These are phyloP conservation scores for Akanthomyces muscarius DNA, from an alignment of 2,329 filamentous ascomycete species.

Conservation along the genomic window DNA sequence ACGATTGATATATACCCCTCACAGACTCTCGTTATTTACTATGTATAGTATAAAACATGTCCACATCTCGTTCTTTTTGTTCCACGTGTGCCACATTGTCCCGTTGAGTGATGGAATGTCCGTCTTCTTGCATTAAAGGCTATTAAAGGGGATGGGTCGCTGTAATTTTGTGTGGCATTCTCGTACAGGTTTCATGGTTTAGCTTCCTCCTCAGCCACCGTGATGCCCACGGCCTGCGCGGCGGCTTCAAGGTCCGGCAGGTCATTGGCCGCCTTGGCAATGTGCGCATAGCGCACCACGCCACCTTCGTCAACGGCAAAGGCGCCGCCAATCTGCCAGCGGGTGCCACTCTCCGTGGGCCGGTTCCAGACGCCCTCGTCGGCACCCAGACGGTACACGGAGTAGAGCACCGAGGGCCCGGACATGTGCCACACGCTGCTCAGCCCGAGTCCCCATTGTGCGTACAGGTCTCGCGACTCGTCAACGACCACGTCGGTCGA, in stretches of 20 bases:
- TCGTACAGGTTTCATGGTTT: background rate
- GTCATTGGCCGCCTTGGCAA: constrained; percentile 29
- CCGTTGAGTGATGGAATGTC: background rate
- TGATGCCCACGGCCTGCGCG: constrained; percentile 25
- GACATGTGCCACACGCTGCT: constrained; percentile 60
- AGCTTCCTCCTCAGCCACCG: background rate
- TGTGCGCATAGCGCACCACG: constrained; percentile 30
- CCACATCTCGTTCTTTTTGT: background rate
- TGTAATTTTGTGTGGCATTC: background rate
- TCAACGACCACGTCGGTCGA: constrained; percentile 59
- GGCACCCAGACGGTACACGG: constrained; percentile 54
- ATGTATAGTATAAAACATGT: background rate
- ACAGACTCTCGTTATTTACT: background rate
- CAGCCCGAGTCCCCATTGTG: constrained; percentile 61
- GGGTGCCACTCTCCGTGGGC: constrained; percentile 59
- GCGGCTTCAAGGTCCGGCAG: constrained; percentile 30
- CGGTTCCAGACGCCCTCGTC: constrained; percentile 64
- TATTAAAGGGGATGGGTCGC: background rate
- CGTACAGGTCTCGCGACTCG: constrained; percentile 55
- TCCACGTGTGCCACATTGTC: background rate
- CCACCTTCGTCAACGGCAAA: constrained; percentile 46
- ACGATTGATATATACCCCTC: constrained; percentile 7
- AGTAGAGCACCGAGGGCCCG: constrained; percentile 52
- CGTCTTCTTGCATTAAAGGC: background rate
- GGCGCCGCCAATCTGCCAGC: constrained; percentile 66